Conservation (phyloP, 129 eudicot genomes). For the Silybum marianum region DNA sequence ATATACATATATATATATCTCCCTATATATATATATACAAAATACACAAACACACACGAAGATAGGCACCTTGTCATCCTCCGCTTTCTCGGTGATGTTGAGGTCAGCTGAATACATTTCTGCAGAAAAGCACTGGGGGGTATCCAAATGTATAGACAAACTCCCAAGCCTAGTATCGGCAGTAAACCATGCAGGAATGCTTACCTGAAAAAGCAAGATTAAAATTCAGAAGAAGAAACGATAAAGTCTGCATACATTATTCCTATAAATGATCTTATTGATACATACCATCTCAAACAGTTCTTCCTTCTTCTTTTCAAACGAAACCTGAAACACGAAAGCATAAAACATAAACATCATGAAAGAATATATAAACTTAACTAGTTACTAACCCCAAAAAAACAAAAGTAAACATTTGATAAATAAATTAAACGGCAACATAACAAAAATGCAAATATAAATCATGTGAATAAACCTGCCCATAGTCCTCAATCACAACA, state of each 20-base stretch:
- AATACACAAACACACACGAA: neutral
- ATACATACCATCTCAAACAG: slow-evolving; percentile 84
- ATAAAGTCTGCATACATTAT: neutral
- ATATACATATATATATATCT: too few relatives aligned
- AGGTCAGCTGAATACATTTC: slow-evolving; percentile 97
- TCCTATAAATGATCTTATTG: neutral
- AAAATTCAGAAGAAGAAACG: slow-evolving; percentile 12
- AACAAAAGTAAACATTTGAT: slow-evolving; percentile 1
- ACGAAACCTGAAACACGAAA: slow-evolving; percentile 54
- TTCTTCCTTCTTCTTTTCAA: slow-evolving; percentile 85
- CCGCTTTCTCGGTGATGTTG: slow-evolving; percentile 70
- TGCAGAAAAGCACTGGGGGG: slow-evolving; percentile 93
- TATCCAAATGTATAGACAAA: slow-evolving; percentile 87
- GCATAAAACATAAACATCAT: slow-evolving; percentile 11
- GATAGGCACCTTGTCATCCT: slow-evolving; percentile 81
- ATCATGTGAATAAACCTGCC: slow-evolving; percentile 61
- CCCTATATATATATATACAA: too few relatives aligned
- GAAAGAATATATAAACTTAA: neutral
- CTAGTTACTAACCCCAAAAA: neutral
- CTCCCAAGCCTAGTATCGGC: slow-evolving; percentile 92
- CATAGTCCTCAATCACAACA: slow-evolving; percentile 72
- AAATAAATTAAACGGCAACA: neutral
- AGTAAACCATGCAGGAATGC: slow-evolving; percentile 94
- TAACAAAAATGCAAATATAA: slow-evolving; percentile 8
- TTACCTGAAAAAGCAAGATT: slow-evolving; percentile 55